Conservation (phyloP, 495 filamentous ascomycete species). For the Xylaria venustula region DNA sequence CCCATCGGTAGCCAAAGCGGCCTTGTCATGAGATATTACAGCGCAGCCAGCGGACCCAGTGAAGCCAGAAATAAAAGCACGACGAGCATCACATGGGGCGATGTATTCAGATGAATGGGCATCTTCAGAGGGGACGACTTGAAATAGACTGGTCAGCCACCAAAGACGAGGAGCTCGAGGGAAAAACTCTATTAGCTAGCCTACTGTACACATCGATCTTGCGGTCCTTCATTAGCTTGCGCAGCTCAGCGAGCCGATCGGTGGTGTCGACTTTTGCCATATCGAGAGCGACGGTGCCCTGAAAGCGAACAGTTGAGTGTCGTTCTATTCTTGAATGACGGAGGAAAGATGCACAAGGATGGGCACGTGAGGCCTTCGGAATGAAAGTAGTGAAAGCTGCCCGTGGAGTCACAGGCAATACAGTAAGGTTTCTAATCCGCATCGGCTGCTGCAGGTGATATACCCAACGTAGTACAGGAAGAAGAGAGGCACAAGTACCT, state of each 20-base stretch:
- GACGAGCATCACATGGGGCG: slow-evolving; percentile 85
- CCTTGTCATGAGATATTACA: slow-evolving; percentile 81
- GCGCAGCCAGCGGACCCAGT: slow-evolving; percentile 93
- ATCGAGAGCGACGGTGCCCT: slow-evolving; percentile 41
- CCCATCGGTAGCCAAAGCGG: slow-evolving; percentile 90
- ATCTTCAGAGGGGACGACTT: slow-evolving; percentile 97
- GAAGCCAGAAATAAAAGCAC: slow-evolving; percentile 93
- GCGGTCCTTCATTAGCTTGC: slow-evolving; percentile 83
- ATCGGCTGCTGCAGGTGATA: slow-evolving; percentile 15
- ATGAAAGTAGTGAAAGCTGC: slow-evolving; percentile 7
- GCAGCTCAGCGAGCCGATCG: slow-evolving; percentile 69
- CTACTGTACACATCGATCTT: slow-evolving; percentile 94
- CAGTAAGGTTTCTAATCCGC: slow-evolving; percentile 14
- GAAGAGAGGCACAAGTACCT: background rate
- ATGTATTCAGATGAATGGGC: slow-evolving; percentile 98
- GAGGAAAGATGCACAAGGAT: background rate
- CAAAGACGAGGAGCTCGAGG: background rate
- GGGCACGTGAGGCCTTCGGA: background rate
- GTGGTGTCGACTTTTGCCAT: slow-evolving; percentile 88
- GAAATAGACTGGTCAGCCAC: slow-evolving; percentile 17
- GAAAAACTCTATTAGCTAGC: slow-evolving; percentile 27
- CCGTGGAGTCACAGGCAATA: slow-evolving; percentile 19
- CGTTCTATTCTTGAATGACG: background rate
- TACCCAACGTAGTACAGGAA: background rate
- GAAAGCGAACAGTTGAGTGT: slow-evolving; percentile 14